Conservation (phyloP, 1,284 basidiomycete genomes). For the Naganishia albida region DNA sequence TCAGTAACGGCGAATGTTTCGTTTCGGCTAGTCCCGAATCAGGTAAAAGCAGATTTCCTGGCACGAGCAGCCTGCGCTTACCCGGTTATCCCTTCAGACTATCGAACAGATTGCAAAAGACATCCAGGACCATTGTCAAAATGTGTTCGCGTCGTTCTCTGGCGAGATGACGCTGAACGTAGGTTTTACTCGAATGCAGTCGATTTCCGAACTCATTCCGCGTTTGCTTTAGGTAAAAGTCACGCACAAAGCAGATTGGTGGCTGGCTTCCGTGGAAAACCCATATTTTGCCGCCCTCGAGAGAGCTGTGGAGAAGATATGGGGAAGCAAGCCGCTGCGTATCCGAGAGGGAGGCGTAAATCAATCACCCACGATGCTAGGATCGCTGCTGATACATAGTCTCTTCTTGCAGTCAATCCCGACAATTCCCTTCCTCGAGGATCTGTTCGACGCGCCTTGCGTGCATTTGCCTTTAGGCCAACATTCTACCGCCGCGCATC, state of each 20-base stretch:
- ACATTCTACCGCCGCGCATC: slow-evolving; percentile 47
- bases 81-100: slow-evolving; percentile 57
- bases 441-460: slow-evolving; percentile 66
- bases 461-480: slow-evolving; percentile 53
- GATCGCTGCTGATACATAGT: background rate
- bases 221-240: slow-evolving; percentile 63
- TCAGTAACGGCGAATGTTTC: slow-evolving; percentile 78
- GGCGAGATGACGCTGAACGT: slow-evolving; percentile 59
- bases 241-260: slow-evolving; percentile 89
- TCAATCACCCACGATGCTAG: slow-evolving; percentile 33
- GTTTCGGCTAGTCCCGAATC: slow-evolving; percentile 90
- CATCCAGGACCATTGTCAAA: slow-evolving; percentile 64
- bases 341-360: slow-evolving; percentile 91
- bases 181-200: background rate
- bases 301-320: slow-evolving; percentile 76
- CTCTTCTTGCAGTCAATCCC: slow-evolving; percentile 61
- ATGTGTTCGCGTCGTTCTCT: slow-evolving; percentile 64
- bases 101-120: slow-evolving; percentile 68
- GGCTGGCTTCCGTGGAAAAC: slow-evolving; percentile 82
- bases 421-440: slow-evolving; percentile 87
- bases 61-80: background rate
- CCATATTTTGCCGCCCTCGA: slow-evolving; percentile 82
- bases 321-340: slow-evolving; percentile 77
- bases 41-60: slow-evolving; percentile 34
- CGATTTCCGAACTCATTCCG: too few relatives aligned